Evolutionary conservation across 768 basidiomycete species (phyloP).

Genomic region (Phlegmacium glaucopus): DNA sequence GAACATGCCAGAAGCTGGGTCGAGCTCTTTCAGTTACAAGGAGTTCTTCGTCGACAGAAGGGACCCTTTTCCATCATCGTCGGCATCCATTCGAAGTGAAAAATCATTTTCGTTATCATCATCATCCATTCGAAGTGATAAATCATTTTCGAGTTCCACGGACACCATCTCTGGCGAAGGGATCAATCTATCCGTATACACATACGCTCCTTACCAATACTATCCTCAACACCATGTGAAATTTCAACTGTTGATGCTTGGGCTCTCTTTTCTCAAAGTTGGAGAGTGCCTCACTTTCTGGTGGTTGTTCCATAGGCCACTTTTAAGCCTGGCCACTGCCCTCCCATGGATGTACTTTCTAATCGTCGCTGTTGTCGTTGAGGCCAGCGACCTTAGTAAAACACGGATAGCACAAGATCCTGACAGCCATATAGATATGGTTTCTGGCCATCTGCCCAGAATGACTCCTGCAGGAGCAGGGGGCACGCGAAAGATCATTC

Average conservation of each 20-base stretch:
- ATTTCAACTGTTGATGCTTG: conserved; percentile 5
- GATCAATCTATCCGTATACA: conserved; percentile 4
- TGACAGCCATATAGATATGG: conserved; percentile 13
- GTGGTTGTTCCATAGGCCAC: neutral
- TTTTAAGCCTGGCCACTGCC: conserved; percentile 10
- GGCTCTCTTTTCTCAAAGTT: conserved; percentile 15
- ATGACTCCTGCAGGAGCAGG: conserved; percentile 11
- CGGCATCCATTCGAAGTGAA: too few relatives aligned
- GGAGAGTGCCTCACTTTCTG: conserved; percentile 17
- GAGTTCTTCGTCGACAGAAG: too few relatives aligned
- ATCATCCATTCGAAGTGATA: too few relatives aligned
- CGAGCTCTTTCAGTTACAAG: conserved; percentile 4
- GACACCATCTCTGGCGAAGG: neutral
- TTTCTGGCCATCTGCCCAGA: conserved; percentile 19
- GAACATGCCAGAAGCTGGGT: conserved; percentile 11
- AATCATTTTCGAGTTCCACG: too few relatives aligned
- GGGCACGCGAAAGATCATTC: conserved; percentile 16
- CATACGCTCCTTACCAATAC: conserved; percentile 12
- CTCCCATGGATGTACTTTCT: conserved; percentile 21
- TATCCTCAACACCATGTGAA: conserved; percentile 2
- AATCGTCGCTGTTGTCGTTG: conserved; percentile 6
- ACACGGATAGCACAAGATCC: conserved; percentile 3
- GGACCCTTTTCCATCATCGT: too few relatives aligned
- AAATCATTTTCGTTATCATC: too few relatives aligned
- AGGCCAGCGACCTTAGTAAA: conserved; percentile 6